These are phyloP conservation scores for Colletotrichum orbiculare DNA, from an alignment of 2,329 filamentous ascomycete genomes.

Conservation along the genomic window DNA sequence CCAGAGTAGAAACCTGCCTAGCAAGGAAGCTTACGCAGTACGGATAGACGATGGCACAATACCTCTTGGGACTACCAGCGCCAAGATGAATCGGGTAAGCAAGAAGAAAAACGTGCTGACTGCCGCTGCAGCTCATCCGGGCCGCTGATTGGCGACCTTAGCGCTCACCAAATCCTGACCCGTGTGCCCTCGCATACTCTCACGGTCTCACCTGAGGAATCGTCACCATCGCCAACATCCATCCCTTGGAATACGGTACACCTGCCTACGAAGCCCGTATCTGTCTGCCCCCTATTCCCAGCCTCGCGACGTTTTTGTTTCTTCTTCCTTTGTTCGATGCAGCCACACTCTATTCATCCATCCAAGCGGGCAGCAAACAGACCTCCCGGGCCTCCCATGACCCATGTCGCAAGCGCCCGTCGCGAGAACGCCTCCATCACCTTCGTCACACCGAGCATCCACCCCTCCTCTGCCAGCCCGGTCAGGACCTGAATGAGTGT, in stretches of 20 bases:
- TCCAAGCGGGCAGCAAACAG: conserved; percentile 17
- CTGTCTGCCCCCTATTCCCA: background rate
- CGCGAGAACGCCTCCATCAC: conserved; percentile 19
- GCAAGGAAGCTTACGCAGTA: too few relatives aligned
- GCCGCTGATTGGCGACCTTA: conserved; percentile 24
- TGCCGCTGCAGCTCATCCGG: conserved; percentile 18
- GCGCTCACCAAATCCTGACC: conserved; percentile 7
- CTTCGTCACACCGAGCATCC: conserved; percentile 29
- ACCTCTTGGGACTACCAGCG: too few relatives aligned
- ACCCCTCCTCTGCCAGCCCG: background rate
- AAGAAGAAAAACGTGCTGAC: conserved; percentile 12
- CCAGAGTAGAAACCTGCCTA: too few relatives aligned
- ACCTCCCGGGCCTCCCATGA: background rate
- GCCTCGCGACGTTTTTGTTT: conserved; percentile 20
- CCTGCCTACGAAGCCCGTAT: background rate
- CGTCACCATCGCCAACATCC: background rate
- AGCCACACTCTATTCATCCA: conserved; percentile 4
- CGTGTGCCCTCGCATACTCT: background rate
- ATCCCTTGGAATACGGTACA: conserved; percentile 10
- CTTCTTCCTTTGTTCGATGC: conserved; percentile 4
- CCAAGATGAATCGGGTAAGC: too few relatives aligned
- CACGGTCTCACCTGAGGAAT: background rate
- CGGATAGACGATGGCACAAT: too few relatives aligned
- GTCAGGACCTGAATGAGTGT: conserved; percentile 7
- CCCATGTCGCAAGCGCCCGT: background rate